phyloP scores from a whole-genome alignment of 805 yeast genomes.

The Saccharomycodes ludwigii region DNA sequence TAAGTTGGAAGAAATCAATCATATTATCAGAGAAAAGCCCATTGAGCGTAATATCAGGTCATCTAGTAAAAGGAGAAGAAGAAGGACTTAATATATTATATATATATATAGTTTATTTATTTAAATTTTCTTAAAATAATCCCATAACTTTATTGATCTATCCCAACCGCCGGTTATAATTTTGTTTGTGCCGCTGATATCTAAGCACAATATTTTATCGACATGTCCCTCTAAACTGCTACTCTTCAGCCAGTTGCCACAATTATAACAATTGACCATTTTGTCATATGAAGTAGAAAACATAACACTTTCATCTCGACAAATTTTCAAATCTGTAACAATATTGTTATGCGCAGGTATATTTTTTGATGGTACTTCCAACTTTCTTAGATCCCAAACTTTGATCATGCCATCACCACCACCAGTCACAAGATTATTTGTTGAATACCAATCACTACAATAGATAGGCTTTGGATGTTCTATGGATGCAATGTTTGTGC shows the following conservation, averaged over 20 bases:
- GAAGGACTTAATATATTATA: neutral
- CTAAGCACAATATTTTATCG: slow-evolving; percentile 66
- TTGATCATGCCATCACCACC: slow-evolving; percentile 72
- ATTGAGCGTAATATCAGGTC: neutral
- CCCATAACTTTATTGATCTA: slow-evolving; percentile 59
- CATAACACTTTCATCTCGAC: slow-evolving; percentile 35
- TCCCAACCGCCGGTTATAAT: slow-evolving; percentile 77
- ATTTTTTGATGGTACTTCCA: slow-evolving; percentile 25
- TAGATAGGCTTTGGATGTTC: slow-evolving; percentile 63
- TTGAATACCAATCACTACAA: slow-evolving; percentile 55
- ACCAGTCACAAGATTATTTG: slow-evolving; percentile 67
- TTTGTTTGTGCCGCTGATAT: slow-evolving; percentile 29
- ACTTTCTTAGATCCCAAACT: slow-evolving; percentile 75
- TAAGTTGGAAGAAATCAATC: neutral
- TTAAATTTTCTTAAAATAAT: no score
- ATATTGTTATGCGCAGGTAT: slow-evolving; percentile 69
- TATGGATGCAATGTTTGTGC: slow-evolving; percentile 45
- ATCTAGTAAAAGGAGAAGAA: neutral
- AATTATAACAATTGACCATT: slow-evolving; percentile 45
- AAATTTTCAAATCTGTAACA: slow-evolving; percentile 53
- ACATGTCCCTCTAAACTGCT: slow-evolving; percentile 42
- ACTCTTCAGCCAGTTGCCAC: slow-evolving; percentile 57
- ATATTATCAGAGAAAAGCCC: neutral
- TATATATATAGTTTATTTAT: slow-evolving; percentile 5
- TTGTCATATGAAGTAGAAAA: slow-evolving; percentile 66